Conservation (phyloP, 2,329 filamentous ascomycete species). For the Endocalyx cinctus region DNA sequence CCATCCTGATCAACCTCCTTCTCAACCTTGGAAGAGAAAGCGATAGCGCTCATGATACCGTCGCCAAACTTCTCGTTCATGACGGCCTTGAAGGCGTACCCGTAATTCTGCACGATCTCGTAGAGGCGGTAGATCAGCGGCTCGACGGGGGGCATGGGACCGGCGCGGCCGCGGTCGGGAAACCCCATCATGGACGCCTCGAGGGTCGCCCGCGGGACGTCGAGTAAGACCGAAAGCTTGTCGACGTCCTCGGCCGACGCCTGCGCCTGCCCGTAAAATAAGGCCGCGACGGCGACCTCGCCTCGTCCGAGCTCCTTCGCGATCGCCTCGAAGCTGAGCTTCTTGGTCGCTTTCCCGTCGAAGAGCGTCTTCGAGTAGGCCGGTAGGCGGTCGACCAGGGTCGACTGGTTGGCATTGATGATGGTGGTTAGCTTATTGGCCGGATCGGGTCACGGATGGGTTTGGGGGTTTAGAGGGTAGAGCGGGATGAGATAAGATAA, state of each 20-base stretch:
- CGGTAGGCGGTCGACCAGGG: conserved; percentile 66
- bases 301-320: conserved; percentile 68
- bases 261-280: conserved; percentile 85
- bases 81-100: conserved; percentile 91
- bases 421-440: too few species aligned
- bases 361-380: conserved; percentile 70
- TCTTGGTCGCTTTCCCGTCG: conserved; percentile 70
- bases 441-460: too few species aligned
- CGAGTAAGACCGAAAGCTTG: conserved; percentile 62
- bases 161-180: conserved; percentile 73
- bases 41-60: conserved; percentile 96
- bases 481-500: too few species aligned
- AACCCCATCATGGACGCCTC: conserved; percentile 63
- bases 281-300: conserved; percentile 78
- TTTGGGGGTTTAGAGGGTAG: too few species aligned
- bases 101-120: conserved; percentile 95
- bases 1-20: conserved; percentile 88
- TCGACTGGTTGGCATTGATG: too few species aligned
- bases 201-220: conserved; percentile 52
- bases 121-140: conserved; percentile 86
- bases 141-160: conserved; percentile 80
- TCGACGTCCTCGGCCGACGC: conserved; percentile 64
- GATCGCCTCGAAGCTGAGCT: conserved; percentile 76
- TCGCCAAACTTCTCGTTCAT: conserved; percentile 93
- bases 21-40: conserved; percentile 85